Evolutionary conservation across 1,284 basidiomycete species (phyloP), one percentile per base, ranked within the genome.

Genomic region (Trichosporon coremiiforme): DNA sequence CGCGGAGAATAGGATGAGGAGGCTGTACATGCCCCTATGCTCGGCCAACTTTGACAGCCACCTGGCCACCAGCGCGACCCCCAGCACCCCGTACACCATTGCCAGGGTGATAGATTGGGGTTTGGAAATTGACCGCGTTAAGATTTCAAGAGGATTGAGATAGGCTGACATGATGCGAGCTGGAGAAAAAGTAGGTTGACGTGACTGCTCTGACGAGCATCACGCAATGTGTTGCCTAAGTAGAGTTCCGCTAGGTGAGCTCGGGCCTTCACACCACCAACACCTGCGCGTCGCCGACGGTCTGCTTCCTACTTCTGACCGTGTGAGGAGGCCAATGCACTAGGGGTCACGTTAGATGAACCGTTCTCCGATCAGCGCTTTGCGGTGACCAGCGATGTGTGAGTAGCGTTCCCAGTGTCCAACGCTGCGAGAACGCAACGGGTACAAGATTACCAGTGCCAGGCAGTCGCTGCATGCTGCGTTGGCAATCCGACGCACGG

Each of bases 261-360:
- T 25, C 20, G 50, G 50, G 9, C 50, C 50, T 20, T 10, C 25
- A 47, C 6, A 17, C 20, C 45, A 9, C 5, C 13, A 17, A 53
- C 50, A 25, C 20, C 50, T 53, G 50, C 50, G 50, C 50, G 50
- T 53, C 50, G 50, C 50, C n/a, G n/a, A 25, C 50, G 50, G 20
- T 53, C 10, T 25, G 2, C 8, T 20, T 7, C 17, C 0, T 10
- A 22, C 20, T 22, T 25, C 9, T 22, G 50, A 10, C 50, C 50
- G 20, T 25, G 5, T 25, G 20, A 53, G 9, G 36, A 38, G 50
- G 50, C 12, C 50, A 53, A 17, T 53, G 50, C 50, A 10, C 17
- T 7, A 22, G 20, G 25, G 25, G 25, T 25, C 25, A 25, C 25
- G 25, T 25, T 25, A 25, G 25, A 2, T 25, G 25, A 25, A 25